These are phyloP conservation scores for Saccharomycopsis sp. DNA, from an alignment of 805 yeast species.

Conservation along the genomic window DNA sequence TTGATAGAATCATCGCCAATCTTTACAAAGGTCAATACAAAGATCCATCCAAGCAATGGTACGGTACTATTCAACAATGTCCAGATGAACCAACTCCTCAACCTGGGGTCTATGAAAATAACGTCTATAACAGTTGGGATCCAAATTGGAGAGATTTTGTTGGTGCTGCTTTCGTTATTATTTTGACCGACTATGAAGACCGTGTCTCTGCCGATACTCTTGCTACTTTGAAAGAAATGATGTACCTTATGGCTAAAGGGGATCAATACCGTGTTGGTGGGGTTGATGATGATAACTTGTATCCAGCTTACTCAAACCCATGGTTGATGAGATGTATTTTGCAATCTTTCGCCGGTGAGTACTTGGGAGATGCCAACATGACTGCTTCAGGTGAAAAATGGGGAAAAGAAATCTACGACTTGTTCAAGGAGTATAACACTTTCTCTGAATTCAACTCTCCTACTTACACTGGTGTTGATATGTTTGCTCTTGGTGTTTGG, in stretches of 20 bases:
- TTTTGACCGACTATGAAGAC: slow-evolving; percentile 14
- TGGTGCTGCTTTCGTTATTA: slow-evolving; percentile 18
- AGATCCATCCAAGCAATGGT: slow-evolving; percentile 20
- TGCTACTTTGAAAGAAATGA: slow-evolving; percentile 12
- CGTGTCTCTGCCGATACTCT: slow-evolving; percentile 8
- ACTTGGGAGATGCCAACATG: slow-evolving; percentile 16
- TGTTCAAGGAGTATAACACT: slow-evolving; percentile 16
- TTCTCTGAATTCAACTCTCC: slow-evolving; percentile 22
- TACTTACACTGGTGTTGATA: slow-evolving; percentile 21
- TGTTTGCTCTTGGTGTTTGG: slow-evolving; percentile 21
- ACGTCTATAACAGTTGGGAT: slow-evolving; percentile 12
- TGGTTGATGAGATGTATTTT: slow-evolving; percentile 21
- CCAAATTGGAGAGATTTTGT: slow-evolving; percentile 20
- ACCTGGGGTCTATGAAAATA: slow-evolving; percentile 17
- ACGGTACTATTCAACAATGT: slow-evolving; percentile 19
- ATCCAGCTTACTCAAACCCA: slow-evolving; percentile 18
- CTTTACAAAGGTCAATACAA: slow-evolving; percentile 16
- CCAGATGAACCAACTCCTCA: slow-evolving; percentile 22
- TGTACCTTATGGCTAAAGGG: slow-evolving; percentile 16
- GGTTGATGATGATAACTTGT: slow-evolving; percentile 17
- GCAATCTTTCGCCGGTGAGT: slow-evolving; percentile 18
- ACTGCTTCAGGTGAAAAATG: slow-evolving; percentile 17
- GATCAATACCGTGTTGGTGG: slow-evolving; percentile 21
- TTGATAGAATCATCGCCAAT: slow-evolving; percentile 14
- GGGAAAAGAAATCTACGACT: slow-evolving; percentile 15